phyloP scores from a whole-genome alignment of 23 red algal species.

The Cyanidiococcus yangmingshanensis region DNA sequence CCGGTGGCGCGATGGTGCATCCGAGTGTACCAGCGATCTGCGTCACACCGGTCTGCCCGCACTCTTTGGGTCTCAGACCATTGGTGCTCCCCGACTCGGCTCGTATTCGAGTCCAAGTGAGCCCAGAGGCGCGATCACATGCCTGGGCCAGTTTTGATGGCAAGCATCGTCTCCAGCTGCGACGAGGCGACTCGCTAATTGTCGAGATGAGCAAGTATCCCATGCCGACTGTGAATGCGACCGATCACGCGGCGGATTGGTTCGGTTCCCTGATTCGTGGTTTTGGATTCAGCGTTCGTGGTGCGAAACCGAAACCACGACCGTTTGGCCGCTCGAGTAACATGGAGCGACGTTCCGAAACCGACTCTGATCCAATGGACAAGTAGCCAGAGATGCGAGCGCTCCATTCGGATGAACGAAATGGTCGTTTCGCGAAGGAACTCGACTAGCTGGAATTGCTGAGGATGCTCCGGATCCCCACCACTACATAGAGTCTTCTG shows the following conservation, averaged over 20 bases:
- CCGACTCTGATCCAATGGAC: no score
- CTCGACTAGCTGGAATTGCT: no score
- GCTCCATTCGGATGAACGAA: no score
- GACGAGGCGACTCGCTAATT: slow-evolving; percentile 57
- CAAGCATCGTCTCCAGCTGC: slow-evolving; percentile 50
- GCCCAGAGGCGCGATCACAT: slow-evolving; percentile 33
- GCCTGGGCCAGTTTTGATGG: slow-evolving; percentile 86
- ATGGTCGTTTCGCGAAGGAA: no score
- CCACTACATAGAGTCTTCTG: no score
- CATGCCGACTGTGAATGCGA: slow-evolving; percentile 52
- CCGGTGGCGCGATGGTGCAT: slow-evolving; percentile 72
- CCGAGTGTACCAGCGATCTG: slow-evolving; percentile 61
- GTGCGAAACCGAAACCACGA: slow-evolving; percentile 6
- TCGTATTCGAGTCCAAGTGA: slow-evolving; percentile 50
- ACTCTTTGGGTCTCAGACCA: slow-evolving; percentile 71
- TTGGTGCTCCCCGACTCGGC: slow-evolving; percentile 62
- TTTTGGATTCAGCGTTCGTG: slow-evolving; percentile 34
- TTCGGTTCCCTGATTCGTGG: slow-evolving; percentile 57
- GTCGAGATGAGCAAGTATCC: slow-evolving; percentile 42
- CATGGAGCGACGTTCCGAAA: no score
- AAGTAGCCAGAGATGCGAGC: no score
- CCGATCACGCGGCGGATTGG: slow-evolving; percentile 55
- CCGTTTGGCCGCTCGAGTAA: neutral
- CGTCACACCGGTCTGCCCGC: slow-evolving; percentile 85
- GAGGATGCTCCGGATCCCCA: no score